Percentiles rank a stretch among this genome's conserved stretches.
phyloP scores from a whole-genome alignment of 192 early-diverging fungal species.

The Geranomyces michiganensis region DNA sequence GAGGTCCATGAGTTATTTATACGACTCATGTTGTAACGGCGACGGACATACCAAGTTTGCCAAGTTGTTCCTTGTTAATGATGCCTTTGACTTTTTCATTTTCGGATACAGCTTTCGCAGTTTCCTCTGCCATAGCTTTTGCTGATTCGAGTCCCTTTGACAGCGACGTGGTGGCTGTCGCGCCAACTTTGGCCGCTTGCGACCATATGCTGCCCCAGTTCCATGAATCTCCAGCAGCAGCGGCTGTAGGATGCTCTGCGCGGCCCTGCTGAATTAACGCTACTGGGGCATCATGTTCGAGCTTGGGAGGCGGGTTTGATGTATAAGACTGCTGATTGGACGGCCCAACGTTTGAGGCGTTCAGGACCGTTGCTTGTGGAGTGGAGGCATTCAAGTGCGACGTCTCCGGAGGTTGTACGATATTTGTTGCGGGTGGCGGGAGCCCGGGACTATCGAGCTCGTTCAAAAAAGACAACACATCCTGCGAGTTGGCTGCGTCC shows the following conservation, averaged over 20 bases:
- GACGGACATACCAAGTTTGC: constrained; percentile 38
- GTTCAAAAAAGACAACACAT: constrained; percentile 51
- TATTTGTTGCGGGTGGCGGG: neutral
- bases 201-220: constrained; percentile 33
- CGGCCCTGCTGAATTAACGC: neutral
- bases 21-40: too few relatives aligned
- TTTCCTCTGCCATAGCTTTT: constrained; percentile 48
- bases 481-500: constrained; percentile 18
- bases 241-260: neutral
- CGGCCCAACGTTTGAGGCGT: constrained; percentile 5
- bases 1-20: too few relatives aligned
- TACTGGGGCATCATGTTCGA: neutral
- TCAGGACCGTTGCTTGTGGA: neutral
- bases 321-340: neutral
- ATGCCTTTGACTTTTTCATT: constrained; percentile 51
- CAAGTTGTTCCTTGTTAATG: constrained; percentile 46
- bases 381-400: neutral
- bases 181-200: constrained; percentile 33
- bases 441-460: constrained; percentile 36
- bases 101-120: constrained; percentile 39
- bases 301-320: neutral
- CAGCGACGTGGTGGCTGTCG: constrained; percentile 40
- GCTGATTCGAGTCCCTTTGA: constrained; percentile 36
- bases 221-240: constrained; percentile 4
- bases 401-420: neutral